Base-by-base conservation (phyloP, 2,329 filamentous ascomycete species). In the Tolypocladium amazonense region DNA sequence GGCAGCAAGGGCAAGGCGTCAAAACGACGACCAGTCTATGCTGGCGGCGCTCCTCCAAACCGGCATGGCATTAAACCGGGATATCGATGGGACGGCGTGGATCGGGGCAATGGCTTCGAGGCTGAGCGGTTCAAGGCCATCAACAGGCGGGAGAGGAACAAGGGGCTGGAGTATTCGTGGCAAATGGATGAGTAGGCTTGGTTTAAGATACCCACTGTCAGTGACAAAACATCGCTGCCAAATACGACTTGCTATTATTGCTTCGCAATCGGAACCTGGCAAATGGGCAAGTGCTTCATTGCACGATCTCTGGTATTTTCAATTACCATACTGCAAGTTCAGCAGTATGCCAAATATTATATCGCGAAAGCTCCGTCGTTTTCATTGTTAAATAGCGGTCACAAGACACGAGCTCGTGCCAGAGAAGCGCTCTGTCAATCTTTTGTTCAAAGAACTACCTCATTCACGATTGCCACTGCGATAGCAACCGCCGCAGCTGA, bases 71-170 rank as follows among this genome's bases (percentile, higher is more conserved):
- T 99, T 62, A 81, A 88, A 62, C 94, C 94, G 0, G 95, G 94
- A 0, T 91, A 96, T 76, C 81, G 90, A 64, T 99, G 94, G 94
- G 94, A 99, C 78, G 94, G 95, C 7, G 94, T 99, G 23, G 94
- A 99, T 78, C 81, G 94, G 65, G 82, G 90, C 25, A 99, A 91
- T 75, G 93, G 93, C 0, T 97, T 97, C 71, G 94, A 99, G 77
- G 88, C 85, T 63, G 88, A 97, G 70, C 89, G 92, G 76, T 97
- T 97, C 76, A 91, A 89, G 71, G 90, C 92, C 2, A 79, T 92
- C 65, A 97, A 97, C 72, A 79, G 85, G 65, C 84, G 84, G 65
- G 85, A 87, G 68, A 86, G 92, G 71, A 85, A 88, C 66, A 88
- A 89, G 73, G 88, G 88, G 38, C 73, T 97, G 69, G 87, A 93